Evolutionary conservation across 2,329 filamentous ascomycete species (phyloP).

Genomic region (Paradendryphiella salina): DNA sequence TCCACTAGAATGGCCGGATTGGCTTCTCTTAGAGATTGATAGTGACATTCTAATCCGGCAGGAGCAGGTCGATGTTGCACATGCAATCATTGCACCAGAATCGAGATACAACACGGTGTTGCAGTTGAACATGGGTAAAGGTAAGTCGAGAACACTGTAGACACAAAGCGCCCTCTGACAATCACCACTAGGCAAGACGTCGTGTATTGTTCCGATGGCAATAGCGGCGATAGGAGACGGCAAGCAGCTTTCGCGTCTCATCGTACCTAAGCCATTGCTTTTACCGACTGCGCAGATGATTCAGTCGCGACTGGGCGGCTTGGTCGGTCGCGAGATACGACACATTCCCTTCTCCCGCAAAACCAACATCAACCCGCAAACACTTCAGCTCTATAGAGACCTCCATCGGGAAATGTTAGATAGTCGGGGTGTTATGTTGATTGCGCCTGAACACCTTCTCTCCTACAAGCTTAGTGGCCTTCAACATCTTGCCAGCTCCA

Average conservation of each 20-base stretch:
- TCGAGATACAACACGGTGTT: conserved; percentile 29
- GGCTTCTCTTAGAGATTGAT: conserved; percentile 66
- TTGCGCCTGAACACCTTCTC: conserved; percentile 65
- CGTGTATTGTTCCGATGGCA: conserved; percentile 2
- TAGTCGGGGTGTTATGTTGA: conserved; percentile 59
- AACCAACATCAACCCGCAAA: conserved; percentile 37
- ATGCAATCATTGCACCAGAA: conserved; percentile 54
- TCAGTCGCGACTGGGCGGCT: conserved; percentile 57
- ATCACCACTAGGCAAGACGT: conserved; percentile 45
- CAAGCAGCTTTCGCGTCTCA: conserved; percentile 55
- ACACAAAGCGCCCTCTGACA: conserved; percentile 50
- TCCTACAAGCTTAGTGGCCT: conserved; percentile 66
- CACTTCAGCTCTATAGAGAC: conserved; percentile 44
- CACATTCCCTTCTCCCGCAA: conserved; percentile 63
- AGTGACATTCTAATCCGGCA: conserved; percentile 62
- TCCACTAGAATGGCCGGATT: conserved; percentile 59
- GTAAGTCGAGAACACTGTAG: conserved; percentile 29
- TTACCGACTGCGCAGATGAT: conserved; percentile 64
- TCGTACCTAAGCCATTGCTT: conserved; percentile 64
- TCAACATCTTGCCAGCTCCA: conserved; percentile 50
- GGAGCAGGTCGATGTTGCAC: conserved; percentile 62
- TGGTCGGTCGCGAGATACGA: conserved; percentile 59
- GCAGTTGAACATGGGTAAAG: conserved; percentile 41
- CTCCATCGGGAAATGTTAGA: conserved; percentile 55
- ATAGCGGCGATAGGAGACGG: conserved; percentile 1